Evolutionary conservation across 257 asterid species (phyloP), one percentile per base, ranked within the genome.

Genomic region (Solanum gandarillasii): DNA sequence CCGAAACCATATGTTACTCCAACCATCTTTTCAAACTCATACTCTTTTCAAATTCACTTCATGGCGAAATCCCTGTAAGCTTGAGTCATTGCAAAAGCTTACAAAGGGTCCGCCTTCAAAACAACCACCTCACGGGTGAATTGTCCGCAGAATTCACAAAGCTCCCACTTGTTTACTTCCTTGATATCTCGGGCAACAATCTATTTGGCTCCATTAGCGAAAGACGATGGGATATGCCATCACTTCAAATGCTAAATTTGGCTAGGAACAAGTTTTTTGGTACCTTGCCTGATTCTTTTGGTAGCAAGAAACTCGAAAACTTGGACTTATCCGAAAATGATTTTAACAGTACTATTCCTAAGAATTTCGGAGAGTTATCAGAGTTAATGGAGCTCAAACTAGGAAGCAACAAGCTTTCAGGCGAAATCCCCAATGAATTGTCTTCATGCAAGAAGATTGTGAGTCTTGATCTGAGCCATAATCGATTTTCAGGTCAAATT

Each of bases 171-270:
- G 95, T 96, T 84, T 93, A 96, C 90, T 96, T 90, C 60, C 93
- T 96, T 20, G 99, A 96, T 85, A 11, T 95, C 14, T 95, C 99
- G 0, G 86, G 88, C 5, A 96, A 96, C 89, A 87, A 85, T 62
- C 90, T 96, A 12, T 87, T 85, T 6, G 98, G 99, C 11, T 82
- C 86, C 41, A 90, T 94, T 76, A 93, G 87, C 29, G 92, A 87
- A 23, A 88, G 88, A 16, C 87, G 89, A 86, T 96, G 99, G 99
- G 52, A 88, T 25, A 94, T 96, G 98, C 95, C 98, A 3, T 91
- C 89, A 87, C 96, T 96, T 39, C 98, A 94, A 88, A 95, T 96
- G 99, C 91, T 96, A 88, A 94, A 88, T 27, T 82, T 96, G 87
- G 98, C 95, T 0, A 73, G 89, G 16, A 96, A 96, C 92, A 86